These are phyloP conservation scores for Suillus weaverae DNA, from an alignment of 768 basidiomycete species.

Conservation along the genomic window DNA sequence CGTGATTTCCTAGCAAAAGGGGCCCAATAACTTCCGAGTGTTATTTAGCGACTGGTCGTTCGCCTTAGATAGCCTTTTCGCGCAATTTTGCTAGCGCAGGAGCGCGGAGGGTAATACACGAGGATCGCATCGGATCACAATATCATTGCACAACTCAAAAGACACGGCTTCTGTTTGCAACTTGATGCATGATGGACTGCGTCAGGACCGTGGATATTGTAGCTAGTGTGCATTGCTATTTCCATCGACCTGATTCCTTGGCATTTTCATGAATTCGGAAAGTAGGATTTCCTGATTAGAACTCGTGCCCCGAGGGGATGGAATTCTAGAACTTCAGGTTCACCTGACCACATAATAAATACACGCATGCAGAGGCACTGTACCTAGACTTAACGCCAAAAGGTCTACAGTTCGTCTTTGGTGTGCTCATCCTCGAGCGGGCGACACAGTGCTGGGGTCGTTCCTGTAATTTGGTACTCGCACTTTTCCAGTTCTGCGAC, in stretches of 20 bases:
- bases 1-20: too few species aligned
- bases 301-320: not conserved
- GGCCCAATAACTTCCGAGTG: too few species aligned
- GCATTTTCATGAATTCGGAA: not conserved
- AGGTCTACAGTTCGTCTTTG: constrained; percentile 30
- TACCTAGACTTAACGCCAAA: not conserved
- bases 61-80: not conserved
- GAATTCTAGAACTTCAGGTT: not conserved
- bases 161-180: not conserved
- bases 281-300: not conserved
- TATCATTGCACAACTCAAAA: not conserved
- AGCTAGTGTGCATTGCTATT: not conserved
- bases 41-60: not conserved
- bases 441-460: constrained; percentile 80
- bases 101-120: not conserved
- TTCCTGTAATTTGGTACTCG: constrained; percentile 87
- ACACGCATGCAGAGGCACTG: not conserved
- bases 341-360: not conserved
- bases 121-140: not conserved
- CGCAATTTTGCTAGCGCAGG: not conserved
- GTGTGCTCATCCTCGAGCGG: constrained; percentile 34
- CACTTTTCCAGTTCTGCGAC: constrained; percentile 95
- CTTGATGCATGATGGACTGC: not conserved
- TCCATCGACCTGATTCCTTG: not conserved
- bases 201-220: not conserved